Base-by-base conservation (phyloP, 495 filamentous ascomycete genomes). In the Lasiosphaeris hirsuta region DNA sequence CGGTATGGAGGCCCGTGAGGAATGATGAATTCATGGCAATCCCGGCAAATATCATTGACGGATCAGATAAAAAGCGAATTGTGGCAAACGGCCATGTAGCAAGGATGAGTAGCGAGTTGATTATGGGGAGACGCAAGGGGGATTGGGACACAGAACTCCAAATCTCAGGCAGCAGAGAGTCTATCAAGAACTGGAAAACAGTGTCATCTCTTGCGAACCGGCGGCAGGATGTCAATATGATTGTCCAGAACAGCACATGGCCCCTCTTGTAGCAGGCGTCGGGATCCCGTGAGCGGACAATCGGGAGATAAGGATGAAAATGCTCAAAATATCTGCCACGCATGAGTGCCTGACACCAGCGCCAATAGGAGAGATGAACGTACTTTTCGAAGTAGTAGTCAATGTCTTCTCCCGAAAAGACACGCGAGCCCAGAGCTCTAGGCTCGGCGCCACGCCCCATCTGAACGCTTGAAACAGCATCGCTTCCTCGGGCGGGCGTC, bases 381-480 rank as follows among this genome's bases (percentile, higher is more conserved):
- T 56, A 77, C 66, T 74, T 75, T 18, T 73, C 68, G 59, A 75
- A 78, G 47, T 78, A 78, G 51, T 75, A 76, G 53, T 73, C 67
- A 36, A 78, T 72, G 40, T 78, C 75, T 10, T 75, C 74, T 1
- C 75, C 73, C 7, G 75, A 75, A 50, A 78, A 75, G 23, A 74
- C 72, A 9, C 71, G 70, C n/a, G 74, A 75, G 1, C 70, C 69
- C 5, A 78, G 63, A 7, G 73, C 73, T 59, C 75, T 65, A 8
- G 74, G 67, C 52, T 71, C 64, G 46, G 66, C 60, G 5, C 59
- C 63, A 34, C 59, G 63, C n/a, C 46, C 49, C n/a, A 47, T 10
- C 40, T 47, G 42, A 11, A 39, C 39, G 7, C 47, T 17, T 17
- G 59, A 40, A 17, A 54, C 35, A 3, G 23, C 56, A 50, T 64